These are phyloP conservation scores for Mycena alexandri DNA, from an alignment of 768 basidiomycete species.

Conservation along the genomic window DNA sequence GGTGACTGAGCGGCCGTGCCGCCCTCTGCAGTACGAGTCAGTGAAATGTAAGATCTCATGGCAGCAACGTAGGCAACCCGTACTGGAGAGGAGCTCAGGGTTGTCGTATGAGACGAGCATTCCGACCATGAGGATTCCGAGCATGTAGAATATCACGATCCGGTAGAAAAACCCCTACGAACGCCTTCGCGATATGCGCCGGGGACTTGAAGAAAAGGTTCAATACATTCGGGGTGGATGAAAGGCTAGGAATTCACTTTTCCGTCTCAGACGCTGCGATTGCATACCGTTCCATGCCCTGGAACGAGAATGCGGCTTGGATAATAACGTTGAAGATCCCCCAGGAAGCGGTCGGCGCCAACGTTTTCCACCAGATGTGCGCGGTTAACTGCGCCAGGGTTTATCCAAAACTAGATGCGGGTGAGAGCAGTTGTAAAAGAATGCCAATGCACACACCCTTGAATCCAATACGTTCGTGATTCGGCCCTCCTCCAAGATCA, in stretches of 20 bases:
- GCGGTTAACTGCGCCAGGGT: constrained; percentile 73
- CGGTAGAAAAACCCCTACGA: constrained; percentile 83
- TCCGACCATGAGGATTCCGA: constrained; percentile 80
- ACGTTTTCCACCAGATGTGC: constrained; percentile 56
- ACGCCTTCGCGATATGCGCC: constrained; percentile 85
- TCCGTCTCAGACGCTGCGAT: constrained; percentile 83
- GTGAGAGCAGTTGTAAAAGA: constrained; percentile 2
- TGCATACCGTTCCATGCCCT: constrained; percentile 77
- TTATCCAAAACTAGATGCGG: constrained; percentile 68
- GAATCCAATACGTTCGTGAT: constrained; percentile 76
- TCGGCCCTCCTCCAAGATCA: constrained; percentile 83
- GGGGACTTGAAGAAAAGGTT: constrained; percentile 63
- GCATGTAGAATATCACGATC: constrained; percentile 84
- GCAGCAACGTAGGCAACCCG: constrained; percentile 17
- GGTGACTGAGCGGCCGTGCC: constrained; percentile 85
- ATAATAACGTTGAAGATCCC: constrained; percentile 58
- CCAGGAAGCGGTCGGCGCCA: constrained; percentile 63
- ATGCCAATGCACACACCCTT: constrained; percentile 57
- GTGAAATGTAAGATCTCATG: background rate
- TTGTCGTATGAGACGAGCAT: constrained; percentile 85
- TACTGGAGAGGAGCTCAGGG: constrained; percentile 58
- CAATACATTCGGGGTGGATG: background rate
- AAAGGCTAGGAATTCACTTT: constrained; percentile 18
- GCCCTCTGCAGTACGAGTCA: constrained; percentile 42
- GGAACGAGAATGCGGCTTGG: constrained; percentile 79